Base-by-base conservation (phyloP, 805 yeast genomes). In the Vanderwaltozyma polyspora region DNA sequence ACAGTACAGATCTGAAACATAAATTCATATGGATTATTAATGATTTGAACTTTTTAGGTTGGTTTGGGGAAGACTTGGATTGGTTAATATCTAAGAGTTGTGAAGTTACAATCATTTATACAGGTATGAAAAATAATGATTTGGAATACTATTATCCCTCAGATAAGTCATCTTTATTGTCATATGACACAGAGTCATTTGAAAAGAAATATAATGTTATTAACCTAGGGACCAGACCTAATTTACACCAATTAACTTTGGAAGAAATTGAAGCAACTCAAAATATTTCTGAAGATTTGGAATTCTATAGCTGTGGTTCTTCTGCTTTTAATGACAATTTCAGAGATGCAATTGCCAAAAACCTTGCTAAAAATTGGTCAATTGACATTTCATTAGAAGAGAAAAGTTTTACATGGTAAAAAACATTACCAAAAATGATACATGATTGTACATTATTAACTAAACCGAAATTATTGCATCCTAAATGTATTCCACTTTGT, bases 1-100 rank as follows among this genome's bases (percentile, higher is more conserved):
- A 32, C 10, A 25, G 35, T 3, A 47, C 45, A 31, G 33, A 44
- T 29, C 44, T 38, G 23, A 39, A 41, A 15, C 54, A 66, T 21
- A 67, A 70, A 37, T 63, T 82, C 35, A 57, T 70, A 25, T 84
- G 94, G 94, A 66, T 70, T 7, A 63, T 80, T 8, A 63, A 77
- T 36, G 72, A 74, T 25, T 60, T 64, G 38, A 57, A 59, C 27
- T 67, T 76, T 6, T 49, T 81, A 16, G 42, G 45, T 12, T 72
- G 73, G 73, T 72, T 73, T 43, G 32, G 42, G 4, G 55, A 50
- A 3, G 76, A 74, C 44, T 45, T 74, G 28, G 47, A 35, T 6
- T 41, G 46, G 27, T 41, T 70, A 28, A 15, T 32, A 32, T n/a
- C 48, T 46, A 13, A 46, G 42, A 34, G 56, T 51, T 38, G 66